Conservation (phyloP, 2,329 filamentous ascomycete genomes). For the Aspergillus alliaceus region DNA sequence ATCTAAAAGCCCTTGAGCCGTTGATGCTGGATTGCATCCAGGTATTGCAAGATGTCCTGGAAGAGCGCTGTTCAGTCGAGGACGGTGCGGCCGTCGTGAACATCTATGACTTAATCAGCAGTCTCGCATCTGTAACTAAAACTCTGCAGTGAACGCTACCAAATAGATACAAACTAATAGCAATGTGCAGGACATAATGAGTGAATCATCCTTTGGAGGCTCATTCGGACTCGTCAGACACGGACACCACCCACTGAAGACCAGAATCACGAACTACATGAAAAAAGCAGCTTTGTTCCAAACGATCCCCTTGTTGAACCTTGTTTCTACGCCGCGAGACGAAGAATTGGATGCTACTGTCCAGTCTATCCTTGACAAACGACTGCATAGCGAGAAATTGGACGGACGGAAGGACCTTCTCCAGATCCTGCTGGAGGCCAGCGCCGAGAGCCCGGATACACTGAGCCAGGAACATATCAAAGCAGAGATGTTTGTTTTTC, state of each 20-base stretch:
- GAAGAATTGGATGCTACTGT: not conserved
- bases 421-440: not conserved
- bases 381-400: not conserved
- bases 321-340: not conserved
- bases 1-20: not conserved
- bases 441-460: not conserved
- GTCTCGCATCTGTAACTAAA: not conserved
- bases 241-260: not conserved
- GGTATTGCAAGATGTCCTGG: not conserved
- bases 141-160: too few species aligned
- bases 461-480: not conserved
- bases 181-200: not conserved
- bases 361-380: not conserved
- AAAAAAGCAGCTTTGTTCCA: not conserved
- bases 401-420: not conserved
- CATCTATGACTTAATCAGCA: not conserved
- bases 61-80: not conserved
- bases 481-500: not conserved
- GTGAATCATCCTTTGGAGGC: not conserved
- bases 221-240: not conserved
- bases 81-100: not conserved
- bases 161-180: not conserved
- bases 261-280: not conserved
- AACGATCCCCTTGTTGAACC: not conserved
- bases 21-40: not conserved